A percentile compares a stretch with the other conserved stretches of the same genome.
phyloP scores from a whole-genome alignment of 495 filamentous ascomycete genomes.

The Penicillium fimorum region DNA sequence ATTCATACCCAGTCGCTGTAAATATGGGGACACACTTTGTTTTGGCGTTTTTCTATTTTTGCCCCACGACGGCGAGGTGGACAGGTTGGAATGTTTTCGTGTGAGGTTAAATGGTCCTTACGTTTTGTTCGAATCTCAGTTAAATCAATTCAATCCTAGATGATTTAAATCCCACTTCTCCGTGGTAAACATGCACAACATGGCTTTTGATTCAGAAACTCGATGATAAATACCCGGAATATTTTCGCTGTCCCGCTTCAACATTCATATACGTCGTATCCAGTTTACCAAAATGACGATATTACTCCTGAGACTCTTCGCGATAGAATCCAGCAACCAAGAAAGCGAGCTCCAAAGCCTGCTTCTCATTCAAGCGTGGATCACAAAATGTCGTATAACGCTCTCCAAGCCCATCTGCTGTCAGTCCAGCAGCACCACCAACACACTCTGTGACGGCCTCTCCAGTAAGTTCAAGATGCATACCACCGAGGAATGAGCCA shows the following conservation, averaged over 20 bases:
- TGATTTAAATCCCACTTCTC: not conserved
- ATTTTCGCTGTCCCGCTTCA: not conserved
- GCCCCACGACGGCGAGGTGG: not conserved
- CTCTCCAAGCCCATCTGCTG: slow-evolving; percentile 78
- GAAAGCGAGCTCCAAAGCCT: slow-evolving; percentile 93
- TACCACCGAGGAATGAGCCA: slow-evolving; percentile 82
- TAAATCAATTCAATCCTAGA: not conserved
- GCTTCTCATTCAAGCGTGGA: slow-evolving; percentile 93
- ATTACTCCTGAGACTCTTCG: slow-evolving; percentile 33
- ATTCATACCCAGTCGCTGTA: slow-evolving; percentile 17
- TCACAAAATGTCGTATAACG: slow-evolving; percentile 97
- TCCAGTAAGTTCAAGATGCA: slow-evolving; percentile 92
- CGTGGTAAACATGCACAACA: not conserved
- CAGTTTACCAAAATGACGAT: not conserved
- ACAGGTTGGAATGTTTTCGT: slow-evolving; percentile 3
- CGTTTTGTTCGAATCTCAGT: not conserved
- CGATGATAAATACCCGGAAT: not conserved
- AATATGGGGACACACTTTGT: slow-evolving; percentile 19
- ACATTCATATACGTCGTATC: not conserved
- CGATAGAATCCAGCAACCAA: slow-evolving; percentile 84
- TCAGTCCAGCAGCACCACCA: slow-evolving; percentile 83
- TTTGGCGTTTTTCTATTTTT: slow-evolving; percentile 7
- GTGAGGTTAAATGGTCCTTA: not conserved
- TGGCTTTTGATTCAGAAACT: not conserved
- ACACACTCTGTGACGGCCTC: slow-evolving; percentile 96